phyloP scores from a whole-genome alignment of 75 land plant genomes.

The Selaginella moellendorffii region DNA sequence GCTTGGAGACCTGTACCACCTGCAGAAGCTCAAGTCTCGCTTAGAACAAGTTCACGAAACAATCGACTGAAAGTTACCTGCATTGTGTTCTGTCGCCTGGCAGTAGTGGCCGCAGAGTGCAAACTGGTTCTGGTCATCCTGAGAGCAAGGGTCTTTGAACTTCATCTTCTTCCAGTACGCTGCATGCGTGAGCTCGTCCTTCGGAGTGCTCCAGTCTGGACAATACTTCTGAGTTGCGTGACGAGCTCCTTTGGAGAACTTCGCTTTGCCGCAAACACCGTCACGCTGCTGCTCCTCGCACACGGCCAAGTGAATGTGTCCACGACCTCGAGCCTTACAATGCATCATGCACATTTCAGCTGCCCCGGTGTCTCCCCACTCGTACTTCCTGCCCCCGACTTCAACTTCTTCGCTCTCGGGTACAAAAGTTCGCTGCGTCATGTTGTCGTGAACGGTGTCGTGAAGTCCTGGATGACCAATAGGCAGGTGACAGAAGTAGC shows the following conservation, averaged over 20 bases:
- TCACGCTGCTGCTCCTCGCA: not conserved
- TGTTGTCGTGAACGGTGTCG: conserved; percentile 24
- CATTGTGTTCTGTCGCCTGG: too few relatives aligned
- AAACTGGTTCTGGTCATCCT: conserved; percentile 9
- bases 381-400: conserved; percentile 13
- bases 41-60: too few relatives aligned
- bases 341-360: too few relatives aligned
- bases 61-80: too few relatives aligned
- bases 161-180: not conserved
- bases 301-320: conserved; percentile 22
- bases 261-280: not conserved
- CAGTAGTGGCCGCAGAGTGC: conserved; percentile 20
- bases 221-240: too few relatives aligned
- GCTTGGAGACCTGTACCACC: too few relatives aligned
- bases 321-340: conserved; percentile 13
- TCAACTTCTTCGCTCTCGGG: conserved; percentile 19
- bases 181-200: not conserved
- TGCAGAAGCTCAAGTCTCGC: too few relatives aligned
- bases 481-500: conserved; percentile 21
- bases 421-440: conserved; percentile 16
- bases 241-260: too few relatives aligned
- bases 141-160: too few relatives aligned
- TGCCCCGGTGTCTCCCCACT: conserved; percentile 16
- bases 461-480: conserved; percentile 23
- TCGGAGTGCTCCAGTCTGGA: too few relatives aligned